These are phyloP conservation scores for Leucocoprinus leucothites DNA, from an alignment of 768 basidiomycete species.

Conservation along the genomic window DNA sequence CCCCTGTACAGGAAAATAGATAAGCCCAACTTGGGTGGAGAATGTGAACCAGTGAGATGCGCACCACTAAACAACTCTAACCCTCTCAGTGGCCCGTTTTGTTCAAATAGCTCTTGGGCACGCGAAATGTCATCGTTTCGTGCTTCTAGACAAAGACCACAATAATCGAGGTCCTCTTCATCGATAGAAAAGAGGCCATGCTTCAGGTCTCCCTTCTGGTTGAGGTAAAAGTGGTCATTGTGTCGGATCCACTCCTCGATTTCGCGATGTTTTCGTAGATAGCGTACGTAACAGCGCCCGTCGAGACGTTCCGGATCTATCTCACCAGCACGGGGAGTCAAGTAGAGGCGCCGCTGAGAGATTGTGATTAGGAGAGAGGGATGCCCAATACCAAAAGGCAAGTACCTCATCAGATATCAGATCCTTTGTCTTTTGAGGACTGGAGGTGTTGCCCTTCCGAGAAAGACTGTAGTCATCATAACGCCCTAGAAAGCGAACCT, in stretches of 20 bases:
- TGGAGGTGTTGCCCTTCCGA: not conserved
- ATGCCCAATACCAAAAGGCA: slow-evolving; percentile 16
- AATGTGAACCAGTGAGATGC: slow-evolving; percentile 12
- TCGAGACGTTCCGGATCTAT: slow-evolving; percentile 41
- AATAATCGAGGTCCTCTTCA: slow-evolving; percentile 29
- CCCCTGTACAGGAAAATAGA: slow-evolving; percentile 41
- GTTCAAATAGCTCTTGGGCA: slow-evolving; percentile 25
- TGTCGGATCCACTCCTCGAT: slow-evolving; percentile 48
- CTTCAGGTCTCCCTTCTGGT: slow-evolving; percentile 24
- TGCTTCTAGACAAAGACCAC: slow-evolving; percentile 34
- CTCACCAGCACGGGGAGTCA: slow-evolving; percentile 25
- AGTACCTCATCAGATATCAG: slow-evolving; percentile 44
- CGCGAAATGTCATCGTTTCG: slow-evolving; percentile 28
- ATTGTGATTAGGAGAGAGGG: not conserved
- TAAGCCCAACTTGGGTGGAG: not conserved
- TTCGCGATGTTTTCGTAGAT: slow-evolving; percentile 27
- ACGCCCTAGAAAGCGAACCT: slow-evolving; percentile 43
- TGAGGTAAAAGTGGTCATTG: slow-evolving; percentile 59
- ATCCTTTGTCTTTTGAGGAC: not conserved
- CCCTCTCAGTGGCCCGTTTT: slow-evolving; percentile 47
- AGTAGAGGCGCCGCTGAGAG: slow-evolving; percentile 40
- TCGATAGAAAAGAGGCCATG: slow-evolving; percentile 19
- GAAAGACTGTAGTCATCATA: slow-evolving; percentile 36
- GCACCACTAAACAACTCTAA: slow-evolving; percentile 71
- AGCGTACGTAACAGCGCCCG: slow-evolving; percentile 51